Evolutionary conservation across 768 basidiomycete genomes (phyloP), one percentile per base, ranked within the genome.

Genomic region (Megacollybia marginata): DNA sequence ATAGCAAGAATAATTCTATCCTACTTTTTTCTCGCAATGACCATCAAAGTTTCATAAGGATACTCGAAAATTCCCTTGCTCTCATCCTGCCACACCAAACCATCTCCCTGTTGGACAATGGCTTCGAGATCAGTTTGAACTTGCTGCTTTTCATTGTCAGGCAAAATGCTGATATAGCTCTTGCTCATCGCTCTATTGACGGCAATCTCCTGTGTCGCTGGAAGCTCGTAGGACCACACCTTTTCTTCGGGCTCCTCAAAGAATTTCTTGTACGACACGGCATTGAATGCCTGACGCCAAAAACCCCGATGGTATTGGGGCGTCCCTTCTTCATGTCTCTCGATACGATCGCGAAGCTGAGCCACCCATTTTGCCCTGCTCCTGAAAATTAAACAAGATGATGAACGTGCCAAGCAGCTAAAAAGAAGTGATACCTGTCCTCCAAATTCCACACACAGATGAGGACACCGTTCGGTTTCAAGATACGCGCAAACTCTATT

Each of bases 371-470:
- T 59, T 18, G 83, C 83, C 2, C 64, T 64, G 19, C 79, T 74
- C 54, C 85, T 84, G 55, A 4, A 42, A 16, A n/a, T n/a, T n/a
- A n/a, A n/a, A n/a, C n/a, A 45, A 54, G 16, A 51, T 11, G 13
- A n/a, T 11, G 16, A 18, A 35, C 13, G 42, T 33, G 2, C 33
- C 6, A 23, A 12, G 35, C 18, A 15, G 5, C 16, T 11, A 32
- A 23, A 18, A 16, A 43, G 43, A 23, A 31, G 19, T 51, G 66
- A 43, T 51, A 83, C 83, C 85, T 72, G 64, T 92, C 84, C 63
- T 96, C 94, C 31, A 94, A 69, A 66, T 96, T 97, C 94, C 94
- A 97, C 44, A 94, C 80, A 49, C 90, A 73, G 5, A 75, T 83
- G 15, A 87, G 74, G 1, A 74, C 65, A 2, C 90, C 90, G n/a